Base-by-base conservation (phyloP, 2,329 filamentous ascomycete species). In the Fusarium sp. region DNA sequence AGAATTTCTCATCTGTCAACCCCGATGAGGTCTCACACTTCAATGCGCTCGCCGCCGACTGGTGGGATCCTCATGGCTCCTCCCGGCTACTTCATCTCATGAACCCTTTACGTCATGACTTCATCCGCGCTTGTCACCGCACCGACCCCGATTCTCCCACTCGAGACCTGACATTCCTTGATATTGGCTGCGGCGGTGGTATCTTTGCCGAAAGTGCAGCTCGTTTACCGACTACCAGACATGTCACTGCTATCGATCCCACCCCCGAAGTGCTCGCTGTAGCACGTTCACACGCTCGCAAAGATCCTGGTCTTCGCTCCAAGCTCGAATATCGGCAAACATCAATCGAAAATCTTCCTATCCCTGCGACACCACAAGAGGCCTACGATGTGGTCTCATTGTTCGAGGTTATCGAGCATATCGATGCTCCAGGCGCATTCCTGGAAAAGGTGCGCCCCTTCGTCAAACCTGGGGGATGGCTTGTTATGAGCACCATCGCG, bases 1-100 rank as follows among this genome's bases (percentile, higher is more conserved):
- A 80, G 54, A 74, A 81, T 62, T 87, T 84, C 77, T 91, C 92
- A 53, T 95, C 94, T 62, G 94, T 99, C 83, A 97, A 97, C 78
- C 89, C 93, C 60, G 90, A 92, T 75, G 96, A 99, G 85, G 90
- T 99, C 73, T 93, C 93, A 23, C 96, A 99, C 86, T 99, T 99
- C 89, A 95, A 95, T 79, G 91, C 91, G 72, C 94, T 99, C 79
- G 96, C 96, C 74, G 94, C 93, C 74, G 92, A 92, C 78, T 99
- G 96, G 96, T 99, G 96, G 96, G 95, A 98, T 83, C 94, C 96
- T 3, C 91, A 97, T 80, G 96, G 96, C 58, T 92, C 96, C 11
- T 98, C 95, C 8, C 91, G 96, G 43, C 91, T 98, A 66, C 90
- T 99, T 5, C 96, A 99, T 83, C 92, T 97, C 75, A 98, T 99